A percentile compares a stretch with the other conserved stretches of the same genome.
phyloP scores from a whole-genome alignment of 306 rosid species.

The Rosa rugosa region DNA sequence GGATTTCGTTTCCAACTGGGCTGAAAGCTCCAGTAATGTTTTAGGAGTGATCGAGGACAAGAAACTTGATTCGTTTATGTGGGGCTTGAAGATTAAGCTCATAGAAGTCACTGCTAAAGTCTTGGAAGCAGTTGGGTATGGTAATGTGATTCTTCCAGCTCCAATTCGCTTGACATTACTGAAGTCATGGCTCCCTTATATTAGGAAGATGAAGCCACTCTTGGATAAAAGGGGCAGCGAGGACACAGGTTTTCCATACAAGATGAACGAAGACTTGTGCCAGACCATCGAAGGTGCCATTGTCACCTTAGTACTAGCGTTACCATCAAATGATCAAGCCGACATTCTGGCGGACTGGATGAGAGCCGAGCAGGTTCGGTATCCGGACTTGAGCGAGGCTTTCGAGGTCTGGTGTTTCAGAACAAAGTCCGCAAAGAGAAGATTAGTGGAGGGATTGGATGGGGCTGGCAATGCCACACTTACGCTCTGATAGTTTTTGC shows the following conservation, averaged over 20 bases:
- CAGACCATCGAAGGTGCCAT: constrained; percentile 84
- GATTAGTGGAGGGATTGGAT: constrained; percentile 65
- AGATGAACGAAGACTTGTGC: constrained; percentile 78
- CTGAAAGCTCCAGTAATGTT: constrained; percentile 51
- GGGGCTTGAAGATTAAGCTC: constrained; percentile 80
- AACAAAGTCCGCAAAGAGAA: constrained; percentile 85
- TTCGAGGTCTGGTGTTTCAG: constrained; percentile 96
- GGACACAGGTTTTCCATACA: constrained; percentile 53
- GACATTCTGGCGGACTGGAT: constrained; percentile 91
- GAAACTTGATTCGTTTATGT: constrained; percentile 67
- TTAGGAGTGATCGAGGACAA: constrained; percentile 55
- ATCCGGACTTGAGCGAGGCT: constrained; percentile 86
- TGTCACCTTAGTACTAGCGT: constrained; percentile 61
- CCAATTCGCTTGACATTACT: constrained; percentile 58
- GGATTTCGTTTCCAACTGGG: constrained; percentile 77
- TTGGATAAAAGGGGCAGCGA: constrained; percentile 55
- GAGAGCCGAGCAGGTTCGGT: constrained; percentile 50
- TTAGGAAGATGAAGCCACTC: constrained; percentile 78
- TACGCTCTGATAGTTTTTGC: constrained; percentile 30
- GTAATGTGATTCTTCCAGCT: constrained; percentile 76
- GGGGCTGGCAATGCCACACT: constrained; percentile 36
- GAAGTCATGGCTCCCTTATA: constrained; percentile 79
- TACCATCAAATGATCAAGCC: constrained; percentile 94
- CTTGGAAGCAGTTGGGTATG: constrained; percentile 92
- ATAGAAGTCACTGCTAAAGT: constrained; percentile 81